Evolutionary conservation across 306 rosid species (phyloP), one percentile per base, ranked within the genome.

Genomic region (Erythrophleum fordii): DNA sequence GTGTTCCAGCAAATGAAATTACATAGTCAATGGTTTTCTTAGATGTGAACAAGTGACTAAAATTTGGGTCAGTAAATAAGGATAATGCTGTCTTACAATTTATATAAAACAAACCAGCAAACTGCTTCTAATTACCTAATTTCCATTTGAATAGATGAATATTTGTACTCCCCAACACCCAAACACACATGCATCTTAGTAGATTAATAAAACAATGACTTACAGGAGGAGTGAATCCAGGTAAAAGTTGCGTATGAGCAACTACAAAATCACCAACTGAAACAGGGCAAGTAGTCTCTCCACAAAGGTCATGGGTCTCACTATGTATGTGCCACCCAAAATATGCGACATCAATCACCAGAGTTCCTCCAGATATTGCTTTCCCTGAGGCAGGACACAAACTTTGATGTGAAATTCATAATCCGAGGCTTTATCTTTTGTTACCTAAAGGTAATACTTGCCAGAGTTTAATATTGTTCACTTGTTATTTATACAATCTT

Each of bases 171-270:
- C 62, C 0, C 28, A 22, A 23, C 14, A 8, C 62, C 74, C 34
- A 69, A 44, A 44, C 44, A 44, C 37, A 69, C 12, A 44, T 8
- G 26, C 56, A 52, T n/a, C 34, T 35, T 77, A 52, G 67, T 29
- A 61, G 78, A 69, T 20, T 48, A 79, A 82, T n/a, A 39, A 61
- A 75, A 58, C 48, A 45, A 26, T 8, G 80, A 94, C 97, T 88
- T 88, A 95, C 97, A n/a, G 95, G 97, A 61, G 97, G 93, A 73
- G 97, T 89, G 80, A 69, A 91, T 83, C 88, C 91, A 77, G 97
- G 95, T 46, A 93, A 86, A 25, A 81, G 79, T 84, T 88, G 97
- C 1, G 97, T 81, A 86, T 92, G 97, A 72, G 97, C 80, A 82
- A 95, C 86, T 75, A 93, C 83, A 67, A 95, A 95, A 76, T 91